Evolutionary conservation across 2,329 filamentous ascomycete species (phyloP).

Genomic region (Bertia moriformis): DNA sequence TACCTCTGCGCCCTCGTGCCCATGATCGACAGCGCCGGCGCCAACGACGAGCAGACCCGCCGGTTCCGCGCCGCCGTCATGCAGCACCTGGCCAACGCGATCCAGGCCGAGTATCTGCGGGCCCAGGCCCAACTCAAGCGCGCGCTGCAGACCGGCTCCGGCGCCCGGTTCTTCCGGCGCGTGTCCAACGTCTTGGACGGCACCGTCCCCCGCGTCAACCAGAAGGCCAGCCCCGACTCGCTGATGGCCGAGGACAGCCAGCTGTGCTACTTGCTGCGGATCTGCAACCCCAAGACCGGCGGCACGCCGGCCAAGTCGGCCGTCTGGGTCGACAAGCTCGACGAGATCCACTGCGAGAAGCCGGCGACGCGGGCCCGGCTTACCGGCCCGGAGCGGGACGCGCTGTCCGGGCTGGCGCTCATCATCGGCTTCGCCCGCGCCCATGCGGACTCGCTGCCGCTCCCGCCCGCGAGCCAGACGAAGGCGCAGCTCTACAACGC

Average conservation of each 20-base stretch:
- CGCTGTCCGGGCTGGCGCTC: constrained; percentile 19
- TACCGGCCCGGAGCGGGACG: constrained; percentile 14
- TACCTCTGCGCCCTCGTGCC: constrained; percentile 21
- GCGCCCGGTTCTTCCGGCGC: constrained; percentile 25
- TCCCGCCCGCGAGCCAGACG: constrained; percentile 22
- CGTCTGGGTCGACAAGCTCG: constrained; percentile 24
- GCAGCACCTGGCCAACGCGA: constrained; percentile 29
- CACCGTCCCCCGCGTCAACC: constrained; percentile 14
- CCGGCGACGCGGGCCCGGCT: constrained; percentile 18
- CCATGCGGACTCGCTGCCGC: constrained; percentile 13
- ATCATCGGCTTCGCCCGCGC: constrained; percentile 22
- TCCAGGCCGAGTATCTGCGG: constrained; percentile 24
- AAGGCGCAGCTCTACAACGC: constrained; percentile 22
- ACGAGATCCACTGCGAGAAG: constrained; percentile 17
- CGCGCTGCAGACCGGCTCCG: constrained; percentile 17
- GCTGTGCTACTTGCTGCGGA: constrained; percentile 25
- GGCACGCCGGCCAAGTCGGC: constrained; percentile 17
- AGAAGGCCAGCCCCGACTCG: constrained; percentile 24
- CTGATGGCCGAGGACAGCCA: constrained; percentile 21
- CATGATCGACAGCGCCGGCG: constrained; percentile 10
- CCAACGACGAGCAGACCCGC: constrained; percentile 15
- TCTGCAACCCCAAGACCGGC: constrained; percentile 23
- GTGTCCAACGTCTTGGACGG: constrained; percentile 18
- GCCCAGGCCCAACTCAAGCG: constrained; percentile 23
- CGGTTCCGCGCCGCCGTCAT: constrained; percentile 18